Conservation (phyloP, 306 rosid species). For the Quillaja saponaria region DNA sequence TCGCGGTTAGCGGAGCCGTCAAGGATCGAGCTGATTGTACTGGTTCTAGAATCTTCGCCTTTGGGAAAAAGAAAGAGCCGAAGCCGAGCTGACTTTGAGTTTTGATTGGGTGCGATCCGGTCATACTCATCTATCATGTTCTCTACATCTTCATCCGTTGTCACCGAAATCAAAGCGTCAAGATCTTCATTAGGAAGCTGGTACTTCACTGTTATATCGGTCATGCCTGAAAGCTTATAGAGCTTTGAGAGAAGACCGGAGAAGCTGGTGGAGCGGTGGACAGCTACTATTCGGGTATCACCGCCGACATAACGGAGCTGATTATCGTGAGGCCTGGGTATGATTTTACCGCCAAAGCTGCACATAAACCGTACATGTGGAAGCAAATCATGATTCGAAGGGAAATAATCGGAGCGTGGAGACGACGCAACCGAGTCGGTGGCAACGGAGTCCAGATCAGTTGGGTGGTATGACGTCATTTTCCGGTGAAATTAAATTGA, state of each 20-base stretch:
- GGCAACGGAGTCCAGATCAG: conserved; percentile 53
- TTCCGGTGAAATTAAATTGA: too few relatives aligned
- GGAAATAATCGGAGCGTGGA: conserved; percentile 65
- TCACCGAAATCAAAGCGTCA: conserved; percentile 83
- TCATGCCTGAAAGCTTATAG: conserved; percentile 76
- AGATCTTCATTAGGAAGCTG: conserved; percentile 97
- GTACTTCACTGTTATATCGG: conserved; percentile 67
- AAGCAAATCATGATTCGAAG: conserved; percentile 38
- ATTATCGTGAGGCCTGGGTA: conserved; percentile 88
- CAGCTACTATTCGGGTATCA: conserved; percentile 84
- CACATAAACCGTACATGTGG: conserved; percentile 87
- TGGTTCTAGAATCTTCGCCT: conserved; percentile 54
- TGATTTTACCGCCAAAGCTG: conserved; percentile 92
- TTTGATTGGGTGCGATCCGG: conserved; percentile 66
- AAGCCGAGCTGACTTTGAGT: conserved; percentile 70
- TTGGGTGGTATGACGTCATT: conserved; percentile 57
- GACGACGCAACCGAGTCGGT: conserved; percentile 72
- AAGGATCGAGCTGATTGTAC: conserved; percentile 74
- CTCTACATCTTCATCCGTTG: conserved; percentile 93
- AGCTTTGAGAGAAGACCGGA: conserved; percentile 66
- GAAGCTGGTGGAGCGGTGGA: conserved; percentile 66
- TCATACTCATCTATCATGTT: conserved; percentile 98
- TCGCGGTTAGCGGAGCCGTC: conserved; percentile 82
- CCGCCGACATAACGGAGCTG: conserved; percentile 98
- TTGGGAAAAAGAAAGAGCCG: conserved; percentile 72